Evolutionary conservation across 345 rosid species (phyloP).

Genomic region (Alliaria petiolata): DNA sequence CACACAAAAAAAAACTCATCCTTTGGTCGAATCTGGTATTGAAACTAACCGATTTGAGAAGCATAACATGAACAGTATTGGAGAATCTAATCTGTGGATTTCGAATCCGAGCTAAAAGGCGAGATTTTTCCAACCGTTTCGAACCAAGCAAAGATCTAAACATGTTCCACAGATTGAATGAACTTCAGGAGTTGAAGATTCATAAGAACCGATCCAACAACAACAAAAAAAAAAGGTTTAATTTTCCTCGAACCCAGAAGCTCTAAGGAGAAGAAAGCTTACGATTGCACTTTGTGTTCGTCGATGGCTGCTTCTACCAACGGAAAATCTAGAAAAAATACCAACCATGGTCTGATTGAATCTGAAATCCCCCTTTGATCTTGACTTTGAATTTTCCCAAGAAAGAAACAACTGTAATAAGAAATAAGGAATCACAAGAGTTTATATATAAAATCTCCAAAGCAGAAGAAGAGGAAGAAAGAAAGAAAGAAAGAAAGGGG

Average conservation of each 20-base stretch:
- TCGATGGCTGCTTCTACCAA: slow-evolving; percentile 63
- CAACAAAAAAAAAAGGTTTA: neutral
- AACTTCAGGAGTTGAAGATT: neutral
- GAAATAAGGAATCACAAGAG: neutral
- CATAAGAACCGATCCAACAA: neutral
- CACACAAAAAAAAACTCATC: neutral
- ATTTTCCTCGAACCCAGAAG: neutral
- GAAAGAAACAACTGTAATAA: neutral
- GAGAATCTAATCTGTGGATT: neutral
- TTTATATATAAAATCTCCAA: neutral
- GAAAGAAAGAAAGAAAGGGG: neutral
- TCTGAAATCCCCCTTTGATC: slow-evolving; percentile 11
- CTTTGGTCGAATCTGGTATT: slow-evolving; percentile 6
- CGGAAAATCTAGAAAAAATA: slow-evolving; percentile 82
- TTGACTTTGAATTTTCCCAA: neutral
- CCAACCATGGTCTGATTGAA: slow-evolving; percentile 65
- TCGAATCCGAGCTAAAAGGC: slow-evolving; percentile 7
- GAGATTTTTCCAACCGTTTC: neutral
- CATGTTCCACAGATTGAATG: neutral
- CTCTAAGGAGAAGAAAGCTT: slow-evolving; percentile 18
- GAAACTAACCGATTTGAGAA: neutral
- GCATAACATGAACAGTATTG: neutral
- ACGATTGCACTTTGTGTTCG: slow-evolving; percentile 88
- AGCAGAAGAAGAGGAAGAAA: slow-evolving; percentile 1
- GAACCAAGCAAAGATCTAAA: slow-evolving; percentile 9